Conservation (phyloP, 1,139 yeast genomes). For the Blastobotrys capitulatus region DNA sequence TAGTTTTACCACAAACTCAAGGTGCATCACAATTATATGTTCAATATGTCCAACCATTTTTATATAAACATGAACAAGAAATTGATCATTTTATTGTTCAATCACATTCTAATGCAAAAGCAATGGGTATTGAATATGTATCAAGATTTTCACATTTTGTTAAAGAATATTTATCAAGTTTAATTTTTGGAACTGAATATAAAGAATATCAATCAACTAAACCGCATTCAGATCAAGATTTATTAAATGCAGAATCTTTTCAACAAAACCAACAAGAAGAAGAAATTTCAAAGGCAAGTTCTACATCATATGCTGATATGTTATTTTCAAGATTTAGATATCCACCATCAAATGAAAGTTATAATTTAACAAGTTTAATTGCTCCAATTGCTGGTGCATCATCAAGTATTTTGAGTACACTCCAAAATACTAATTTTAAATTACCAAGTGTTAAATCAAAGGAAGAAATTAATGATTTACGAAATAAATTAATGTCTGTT, state of each 20-base stretch:
- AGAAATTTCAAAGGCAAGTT: neutral
- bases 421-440: slow-evolving; percentile 1
- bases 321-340: slow-evolving; percentile 28
- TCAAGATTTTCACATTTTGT: slow-evolving; percentile 14
- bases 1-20: slow-evolving; percentile 45
- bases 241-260: neutral
- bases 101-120: slow-evolving; percentile 20
- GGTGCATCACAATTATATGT: slow-evolving; percentile 35
- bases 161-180: slow-evolving; percentile 9
- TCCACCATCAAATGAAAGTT: slow-evolving; percentile 14
- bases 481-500: slow-evolving; percentile 18
- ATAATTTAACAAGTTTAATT: slow-evolving; percentile 1
- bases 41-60: slow-evolving; percentile 31
- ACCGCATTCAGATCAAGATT: slow-evolving; percentile 3
- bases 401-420: slow-evolving; percentile 6
- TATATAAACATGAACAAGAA: slow-evolving; percentile 29
- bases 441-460: slow-evolving; percentile 12
- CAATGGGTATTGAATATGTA: slow-evolving; percentile 24
- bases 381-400: slow-evolving; percentile 11
- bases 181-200: slow-evolving; percentile 18
- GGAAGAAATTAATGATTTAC: slow-evolving; percentile 20
- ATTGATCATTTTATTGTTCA: slow-evolving; percentile 25
- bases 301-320: slow-evolving; percentile 19
- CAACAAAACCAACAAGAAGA: neutral
- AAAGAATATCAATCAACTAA: slow-evolving; percentile 2